Percentiles rank a stretch among this genome's conserved stretches.
These are phyloP conservation scores for Lentinula sp. DNA, from an alignment of 768 basidiomycete species.

Conservation along the genomic window DNA sequence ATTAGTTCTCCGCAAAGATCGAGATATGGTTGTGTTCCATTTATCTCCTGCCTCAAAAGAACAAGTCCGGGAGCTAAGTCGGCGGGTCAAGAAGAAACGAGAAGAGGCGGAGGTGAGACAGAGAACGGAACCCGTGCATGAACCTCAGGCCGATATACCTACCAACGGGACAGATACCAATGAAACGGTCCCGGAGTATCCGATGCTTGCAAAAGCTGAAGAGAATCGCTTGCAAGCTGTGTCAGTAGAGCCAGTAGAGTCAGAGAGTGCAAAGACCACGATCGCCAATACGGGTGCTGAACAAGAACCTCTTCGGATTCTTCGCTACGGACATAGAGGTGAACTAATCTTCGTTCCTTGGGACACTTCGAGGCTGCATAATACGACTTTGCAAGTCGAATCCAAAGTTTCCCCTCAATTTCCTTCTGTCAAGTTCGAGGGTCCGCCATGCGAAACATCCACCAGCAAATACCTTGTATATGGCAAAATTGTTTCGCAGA, in stretches of 20 bases:
- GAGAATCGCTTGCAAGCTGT: not conserved
- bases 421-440: not conserved
- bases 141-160: not conserved
- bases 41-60: not conserved
- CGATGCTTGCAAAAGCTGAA: not conserved
- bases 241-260: not conserved
- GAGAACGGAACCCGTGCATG: not conserved
- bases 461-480: not conserved
- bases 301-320: not conserved
- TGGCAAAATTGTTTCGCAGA: not conserved
- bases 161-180: not conserved
- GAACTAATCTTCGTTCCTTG: not conserved
- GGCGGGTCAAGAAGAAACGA: not conserved
- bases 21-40: not conserved
- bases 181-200: not conserved
- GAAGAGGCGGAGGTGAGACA: not conserved
- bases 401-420: not conserved
- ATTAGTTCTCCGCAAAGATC: not conserved
- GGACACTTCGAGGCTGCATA: not conserved
- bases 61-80: not conserved
- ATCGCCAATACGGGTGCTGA: not conserved
- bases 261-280: too few species aligned
- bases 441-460: not conserved
- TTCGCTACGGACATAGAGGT: not conserved
- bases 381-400: not conserved